Base-by-base conservation (phyloP, 2,329 filamentous ascomycete genomes). In the Aspergillus intermedius region DNA sequence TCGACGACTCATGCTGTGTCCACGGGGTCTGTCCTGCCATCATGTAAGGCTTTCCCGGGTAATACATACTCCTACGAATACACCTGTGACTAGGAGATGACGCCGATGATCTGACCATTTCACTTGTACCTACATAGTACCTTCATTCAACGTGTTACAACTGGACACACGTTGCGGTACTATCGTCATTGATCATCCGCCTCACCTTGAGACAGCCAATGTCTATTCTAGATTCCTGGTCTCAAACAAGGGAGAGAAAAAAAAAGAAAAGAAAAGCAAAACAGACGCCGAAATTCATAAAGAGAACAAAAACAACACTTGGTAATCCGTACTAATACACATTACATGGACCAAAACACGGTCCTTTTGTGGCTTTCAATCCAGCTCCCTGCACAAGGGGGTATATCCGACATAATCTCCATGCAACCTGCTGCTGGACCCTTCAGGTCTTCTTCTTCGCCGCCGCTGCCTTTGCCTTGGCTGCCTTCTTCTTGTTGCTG, bases 401-500 rank as follows among this genome's bases (percentile, higher is more conserved):
- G 25, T 30, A 30, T 30, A 30, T 37, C 34, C 17, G 25, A 30
- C 25, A 30, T 37, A 19, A 19, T 21, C n/a, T 40, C 37, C 37
- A 19, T 40, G 7, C 15, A 40, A 17, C 37, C n/a, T 40, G 15
- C 37, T 12, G 17, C 34, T 37, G 25, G 12, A 12, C 25, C 34
- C 10, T 40, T 40, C 19, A 40, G 37, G 37, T 40, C 25, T 94
- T 93, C 83, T 95, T 95, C 78, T 88, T 89, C 37, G 74, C 68
- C 17, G 86, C 84, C 21, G 86, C 85, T 49, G 87, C 86, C 73
- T 90, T 91, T 55, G 87, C 86, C 81, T 97, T 98, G 59, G 89
- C 84, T 3, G 89, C 89, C 82, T 93, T 96, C 83, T 97, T 97
- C 70, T 87, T 81, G 78, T 96, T 96, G 79, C 91, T 97, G 70